Conservation (phyloP, 1,284 basidiomycete species). For the Pisolithus thermaeus region DNA sequence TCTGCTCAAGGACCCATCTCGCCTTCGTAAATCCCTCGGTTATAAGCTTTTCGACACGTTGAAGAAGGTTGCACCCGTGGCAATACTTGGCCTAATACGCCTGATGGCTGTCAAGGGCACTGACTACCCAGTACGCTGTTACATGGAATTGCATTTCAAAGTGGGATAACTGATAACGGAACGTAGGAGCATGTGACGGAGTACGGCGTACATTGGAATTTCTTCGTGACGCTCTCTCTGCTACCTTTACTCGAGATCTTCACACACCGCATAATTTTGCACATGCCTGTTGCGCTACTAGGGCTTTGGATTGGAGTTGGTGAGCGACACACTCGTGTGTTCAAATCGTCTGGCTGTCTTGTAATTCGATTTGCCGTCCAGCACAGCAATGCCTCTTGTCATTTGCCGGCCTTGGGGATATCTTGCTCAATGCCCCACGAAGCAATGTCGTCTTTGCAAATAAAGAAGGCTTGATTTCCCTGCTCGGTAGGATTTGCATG, state of each 20-base stretch:
- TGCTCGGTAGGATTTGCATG: slow-evolving; percentile 52
- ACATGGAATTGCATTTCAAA: background rate
- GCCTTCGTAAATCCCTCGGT: slow-evolving; percentile 43
- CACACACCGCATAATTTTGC: slow-evolving; percentile 58
- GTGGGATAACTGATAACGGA: background rate
- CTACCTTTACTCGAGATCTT: slow-evolving; percentile 74
- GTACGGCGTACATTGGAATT: slow-evolving; percentile 98
- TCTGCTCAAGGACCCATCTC: slow-evolving; percentile 53
- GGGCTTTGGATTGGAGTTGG: slow-evolving; percentile 61
- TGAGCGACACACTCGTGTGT: slow-evolving; percentile 32
- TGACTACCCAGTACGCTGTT: slow-evolving; percentile 81
- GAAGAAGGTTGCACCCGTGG: slow-evolving; percentile 63
- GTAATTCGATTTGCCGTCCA: slow-evolving; percentile 22
- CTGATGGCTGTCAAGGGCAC: slow-evolving; percentile 88
- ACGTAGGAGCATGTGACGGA: slow-evolving; percentile 92
- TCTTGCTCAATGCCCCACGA: slow-evolving; percentile 62
- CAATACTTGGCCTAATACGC: slow-evolving; percentile 72
- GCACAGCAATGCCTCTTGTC: slow-evolving; percentile 69
- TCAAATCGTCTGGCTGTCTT: background rate
- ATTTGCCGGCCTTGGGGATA: slow-evolving; percentile 49
- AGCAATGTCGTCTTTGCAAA: slow-evolving; percentile 70
- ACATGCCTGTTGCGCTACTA: slow-evolving; percentile 56
- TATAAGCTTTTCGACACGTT: slow-evolving; percentile 48
- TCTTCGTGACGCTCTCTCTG: slow-evolving; percentile 89
- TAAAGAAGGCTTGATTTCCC: slow-evolving; percentile 86